Evolutionary conservation across 305 asterid species (phyloP).

Genomic region (Caryopteris hybrid): DNA sequence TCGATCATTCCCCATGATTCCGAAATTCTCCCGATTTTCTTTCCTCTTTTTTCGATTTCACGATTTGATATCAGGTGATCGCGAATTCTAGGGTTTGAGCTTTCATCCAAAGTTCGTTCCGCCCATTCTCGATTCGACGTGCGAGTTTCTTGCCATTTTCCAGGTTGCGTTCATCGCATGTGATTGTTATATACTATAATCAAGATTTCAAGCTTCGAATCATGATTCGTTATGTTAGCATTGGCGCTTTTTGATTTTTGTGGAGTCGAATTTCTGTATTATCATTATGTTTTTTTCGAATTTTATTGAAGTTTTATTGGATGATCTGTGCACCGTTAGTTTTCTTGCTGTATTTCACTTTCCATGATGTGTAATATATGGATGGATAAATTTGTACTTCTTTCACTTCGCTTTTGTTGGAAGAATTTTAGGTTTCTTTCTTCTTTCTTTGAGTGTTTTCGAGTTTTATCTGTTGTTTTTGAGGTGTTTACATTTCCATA

Average conservation of each 20-base stretch:
- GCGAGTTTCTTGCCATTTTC: not conserved
- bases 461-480: not conserved
- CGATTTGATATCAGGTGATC: conserved; percentile 16
- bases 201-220: conserved; percentile 3
- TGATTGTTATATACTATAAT: not conserved
- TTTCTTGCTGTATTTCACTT: not conserved
- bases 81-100: conserved; percentile 19
- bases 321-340: not conserved
- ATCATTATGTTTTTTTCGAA: conserved; percentile 5
- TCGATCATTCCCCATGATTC: conserved; percentile 12
- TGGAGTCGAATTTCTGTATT: not conserved
- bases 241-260: conserved; percentile 1
- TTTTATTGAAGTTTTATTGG: not conserved
- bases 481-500: not conserved
- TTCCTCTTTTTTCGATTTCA: not conserved
- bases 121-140: conserved; percentile 15
- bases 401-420: not conserved
- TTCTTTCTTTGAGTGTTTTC: not conserved
- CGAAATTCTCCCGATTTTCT: conserved; percentile 9
- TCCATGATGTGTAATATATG: not conserved
- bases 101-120: conserved; percentile 1
- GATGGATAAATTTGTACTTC: not conserved
- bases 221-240: not conserved
- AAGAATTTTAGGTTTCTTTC: not conserved
- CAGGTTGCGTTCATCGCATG: conserved; percentile 2